Evolutionary conservation across 352 stramenopile genomes (phyloP), one percentile per base, ranked within the genome.

Genomic region (Poterioochromonas sp.): DNA sequence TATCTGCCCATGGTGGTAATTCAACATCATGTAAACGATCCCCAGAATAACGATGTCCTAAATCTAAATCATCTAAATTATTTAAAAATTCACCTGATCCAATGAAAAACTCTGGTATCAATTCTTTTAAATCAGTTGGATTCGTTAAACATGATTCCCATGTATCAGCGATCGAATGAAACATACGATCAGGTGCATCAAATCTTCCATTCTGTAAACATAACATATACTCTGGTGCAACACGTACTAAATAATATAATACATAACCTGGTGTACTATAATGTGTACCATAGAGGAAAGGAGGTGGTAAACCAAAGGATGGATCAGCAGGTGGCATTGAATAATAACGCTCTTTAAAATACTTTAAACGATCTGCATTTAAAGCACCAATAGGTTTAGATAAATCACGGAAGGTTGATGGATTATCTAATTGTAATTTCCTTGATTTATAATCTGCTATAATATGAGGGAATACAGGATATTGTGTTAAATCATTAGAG

Each of bases 391-490:
- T 82, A 2, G 90, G 90, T 70, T 95, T 95, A 0, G 88, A 94
- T 34, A 96, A 79, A 73, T 96, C 91, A 1, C 91, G 87, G 73
- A 90, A 95, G 26, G 86, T 87, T 11, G 73, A 70, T 22, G 82
- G 83, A 20, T 84, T 65, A 29, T 74, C 65, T 0, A 87, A 73
- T 65, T 97, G 89, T 20, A 97, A 80, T 22, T 70, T 63, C 37
- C 76, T 73, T 0, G 79, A 84, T 1, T 87, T 89, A 83, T 98
- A 99, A 85, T 99, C 96, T 22, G 88, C 82, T 20, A 99, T 81
- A 18, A 99, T 87, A 95, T 95, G 99, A 34, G 95, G 96, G 79
- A 99, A 99, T 47, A 96, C 86, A n/a, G 96, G 95, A 84, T 99
- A 99, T 83, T 97, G 93, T 32, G 93, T 97, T 47, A 93, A 85